phyloP scores from a whole-genome alignment of 306 rosid species.

The Sicyos baderoa region DNA sequence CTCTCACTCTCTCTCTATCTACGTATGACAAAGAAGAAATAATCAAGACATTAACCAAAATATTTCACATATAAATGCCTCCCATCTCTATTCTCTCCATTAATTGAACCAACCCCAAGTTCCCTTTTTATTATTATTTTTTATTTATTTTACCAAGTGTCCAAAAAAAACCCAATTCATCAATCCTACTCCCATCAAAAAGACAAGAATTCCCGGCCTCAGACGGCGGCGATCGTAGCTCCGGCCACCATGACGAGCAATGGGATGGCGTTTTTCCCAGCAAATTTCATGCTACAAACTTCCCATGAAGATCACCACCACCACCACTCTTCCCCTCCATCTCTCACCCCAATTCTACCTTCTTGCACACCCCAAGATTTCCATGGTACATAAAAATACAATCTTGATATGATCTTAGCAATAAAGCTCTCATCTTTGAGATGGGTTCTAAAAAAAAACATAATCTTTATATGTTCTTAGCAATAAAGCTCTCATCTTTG shows the following conservation, averaged over 20 bases:
- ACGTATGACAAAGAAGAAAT: constrained; percentile 6
- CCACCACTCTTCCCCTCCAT: constrained; percentile 52
- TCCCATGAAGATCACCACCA: constrained; percentile 35
- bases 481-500: background rate
- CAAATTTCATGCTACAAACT: constrained; percentile 87
- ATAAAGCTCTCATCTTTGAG: too few relatives aligned
- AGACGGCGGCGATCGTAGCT: constrained; percentile 7
- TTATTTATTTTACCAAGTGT: constrained; percentile 12
- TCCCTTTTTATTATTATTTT: constrained; percentile 9
- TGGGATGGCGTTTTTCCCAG: constrained; percentile 88
- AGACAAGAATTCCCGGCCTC: constrained; percentile 2
- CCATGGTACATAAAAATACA: constrained; percentile 39
- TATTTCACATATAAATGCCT: constrained; percentile 28
- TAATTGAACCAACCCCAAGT: constrained; percentile 10
- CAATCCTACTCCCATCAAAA: too few relatives aligned
- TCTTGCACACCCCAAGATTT: constrained; percentile 77
- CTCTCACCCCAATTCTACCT: constrained; percentile 62
- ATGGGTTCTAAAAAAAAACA: too few relatives aligned
- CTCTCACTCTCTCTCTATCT: too few relatives aligned
- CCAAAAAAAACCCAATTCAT: background rate
- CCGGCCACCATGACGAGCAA: constrained; percentile 33
- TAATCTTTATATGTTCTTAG: too few relatives aligned
- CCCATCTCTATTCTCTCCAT: constrained; percentile 22
- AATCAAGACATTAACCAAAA: constrained; percentile 25
- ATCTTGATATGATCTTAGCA: too few relatives aligned